Evolutionary conservation across 345 rosid species (phyloP), one percentile per base, ranked within the genome.

Genomic region (Fremontodendron californicum): DNA sequence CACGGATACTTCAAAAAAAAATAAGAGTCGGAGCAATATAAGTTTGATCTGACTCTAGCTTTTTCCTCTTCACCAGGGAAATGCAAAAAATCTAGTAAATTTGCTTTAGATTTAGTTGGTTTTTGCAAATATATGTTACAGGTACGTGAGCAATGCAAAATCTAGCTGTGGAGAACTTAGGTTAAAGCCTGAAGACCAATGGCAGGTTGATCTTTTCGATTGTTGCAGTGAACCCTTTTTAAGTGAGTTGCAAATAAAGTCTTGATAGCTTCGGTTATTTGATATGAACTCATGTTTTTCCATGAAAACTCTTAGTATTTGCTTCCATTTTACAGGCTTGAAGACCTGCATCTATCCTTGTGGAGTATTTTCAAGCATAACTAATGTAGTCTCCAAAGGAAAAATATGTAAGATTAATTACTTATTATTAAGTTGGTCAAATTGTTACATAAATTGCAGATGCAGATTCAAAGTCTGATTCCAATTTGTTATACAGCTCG

Each of bases 321-420:
- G 19, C 4, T 45, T 54, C 31, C 19, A 9, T 9, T 3, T 11
- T 13, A 3, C 73, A 83, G 86, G 78, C 70, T 72, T 81, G 37
- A 81, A 81, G 76, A 61, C 84, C 12, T 84, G 82, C 54, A 15
- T 84, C 0, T 81, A 72, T 71, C 86, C 86, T 7, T 84, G 86
- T 31, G 82, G 86, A 31, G 64, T 54, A 35, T 84, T 81, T 54
- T 73, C 82, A 21, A 75, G 82, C 33, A 78, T 81, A 65, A 78
- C 84, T 2, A 78, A 72, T 42, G 78, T 66, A 19, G 82, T 73
- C 33, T 78, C 86, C 0, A 67, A 71, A 37, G 84, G 82, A 39
- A 60, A 84, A 62, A 81, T 55, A 52, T 73, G 86, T 81, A 67
- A 81, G 78, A 52, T 66, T n/a, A n/a, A n/a, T n/a, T n/a, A n/a